Percentiles rank a stretch among this genome's conserved stretches.
These are phyloP conservation scores for Ceratocystiopsis sp. DNA, from an alignment of 2,329 filamentous ascomycete genomes.

Conservation along the genomic window DNA sequence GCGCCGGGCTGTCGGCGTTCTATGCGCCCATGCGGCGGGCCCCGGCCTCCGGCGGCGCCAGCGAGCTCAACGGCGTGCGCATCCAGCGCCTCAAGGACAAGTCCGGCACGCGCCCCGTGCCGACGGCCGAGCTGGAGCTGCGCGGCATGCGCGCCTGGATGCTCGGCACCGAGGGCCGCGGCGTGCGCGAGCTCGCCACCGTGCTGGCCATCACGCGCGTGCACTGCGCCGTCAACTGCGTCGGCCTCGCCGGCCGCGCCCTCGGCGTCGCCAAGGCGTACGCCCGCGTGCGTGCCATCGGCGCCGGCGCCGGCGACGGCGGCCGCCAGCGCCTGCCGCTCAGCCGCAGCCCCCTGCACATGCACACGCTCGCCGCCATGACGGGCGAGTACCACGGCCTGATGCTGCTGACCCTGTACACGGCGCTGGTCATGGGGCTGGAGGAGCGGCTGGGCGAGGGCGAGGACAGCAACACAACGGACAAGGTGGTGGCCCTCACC, in stretches of 20 bases:
- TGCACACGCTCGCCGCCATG: constrained; percentile 38
- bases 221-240: constrained; percentile 35
- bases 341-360: constrained; percentile 35
- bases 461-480: too few relatives aligned
- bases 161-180: constrained; percentile 47
- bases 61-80: constrained; percentile 46
- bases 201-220: constrained; percentile 51
- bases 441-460: constrained; percentile 18
- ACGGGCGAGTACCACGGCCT: constrained; percentile 37
- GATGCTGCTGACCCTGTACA: constrained; percentile 38
- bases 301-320: constrained; percentile 24
- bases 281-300: constrained; percentile 36
- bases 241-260: constrained; percentile 36
- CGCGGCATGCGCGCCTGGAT: constrained; percentile 46
- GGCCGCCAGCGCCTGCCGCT: constrained; percentile 29
- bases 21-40: constrained; percentile 42
- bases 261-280: constrained; percentile 41
- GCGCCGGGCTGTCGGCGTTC: constrained; percentile 41
- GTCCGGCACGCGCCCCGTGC: constrained; percentile 50
- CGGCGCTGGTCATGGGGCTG: constrained; percentile 35
- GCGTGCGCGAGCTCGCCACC: constrained; percentile 49
- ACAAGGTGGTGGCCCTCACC: too few relatives aligned
- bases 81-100: constrained; percentile 59
- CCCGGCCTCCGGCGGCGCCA: constrained; percentile 14
- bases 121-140: constrained; percentile 56